These are phyloP conservation scores for Neurospora sp. DNA, from an alignment of 495 filamentous ascomycete species.

Conservation along the genomic window DNA sequence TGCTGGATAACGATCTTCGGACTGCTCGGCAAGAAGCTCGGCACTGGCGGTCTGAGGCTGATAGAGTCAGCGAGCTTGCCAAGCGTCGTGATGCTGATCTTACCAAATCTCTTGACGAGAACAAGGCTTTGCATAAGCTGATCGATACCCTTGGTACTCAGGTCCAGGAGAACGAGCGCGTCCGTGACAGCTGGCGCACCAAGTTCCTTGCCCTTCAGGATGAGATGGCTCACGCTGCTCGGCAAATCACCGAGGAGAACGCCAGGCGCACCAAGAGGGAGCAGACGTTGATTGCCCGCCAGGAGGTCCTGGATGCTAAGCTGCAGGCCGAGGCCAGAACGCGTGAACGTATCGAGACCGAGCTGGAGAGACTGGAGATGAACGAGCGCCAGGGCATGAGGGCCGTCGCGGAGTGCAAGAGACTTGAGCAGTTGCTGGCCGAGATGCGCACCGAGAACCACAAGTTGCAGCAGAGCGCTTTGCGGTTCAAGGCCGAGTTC, in stretches of 20 bases:
- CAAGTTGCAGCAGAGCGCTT: conserved; percentile 51
- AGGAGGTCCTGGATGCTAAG: conserved; percentile 69
- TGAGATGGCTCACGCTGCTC: conserved; percentile 69
- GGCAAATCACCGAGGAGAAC: conserved; percentile 70
- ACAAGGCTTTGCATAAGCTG: conserved; percentile 48
- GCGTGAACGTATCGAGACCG: conserved; percentile 67
- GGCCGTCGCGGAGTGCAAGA: conserved; percentile 45
- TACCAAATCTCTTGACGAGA: conserved; percentile 30
- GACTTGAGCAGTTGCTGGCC: conserved; percentile 55
- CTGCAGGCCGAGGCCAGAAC: conserved; percentile 68
- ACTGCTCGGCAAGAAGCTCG: conserved; percentile 37
- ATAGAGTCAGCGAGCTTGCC: conserved; percentile 31
- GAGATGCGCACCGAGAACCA: conserved; percentile 59
- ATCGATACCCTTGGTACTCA: conserved; percentile 62
- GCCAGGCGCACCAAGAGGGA: conserved; percentile 63
- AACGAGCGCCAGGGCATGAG: conserved; percentile 61
- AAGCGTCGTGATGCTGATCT: conserved; percentile 34
- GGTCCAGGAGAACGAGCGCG: conserved; percentile 72
- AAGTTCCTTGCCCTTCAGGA: conserved; percentile 76
- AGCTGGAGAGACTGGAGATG: conserved; percentile 65
- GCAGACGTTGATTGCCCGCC: conserved; percentile 59
- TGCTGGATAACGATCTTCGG: conserved; percentile 38
- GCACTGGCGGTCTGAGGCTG: conserved; percentile 40
- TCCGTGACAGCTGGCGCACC: conserved; percentile 64
- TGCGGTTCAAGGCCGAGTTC: conserved; percentile 72